Conservation (phyloP, 2,329 filamentous ascomycete genomes). For the Cercospora brassicicola region DNA sequence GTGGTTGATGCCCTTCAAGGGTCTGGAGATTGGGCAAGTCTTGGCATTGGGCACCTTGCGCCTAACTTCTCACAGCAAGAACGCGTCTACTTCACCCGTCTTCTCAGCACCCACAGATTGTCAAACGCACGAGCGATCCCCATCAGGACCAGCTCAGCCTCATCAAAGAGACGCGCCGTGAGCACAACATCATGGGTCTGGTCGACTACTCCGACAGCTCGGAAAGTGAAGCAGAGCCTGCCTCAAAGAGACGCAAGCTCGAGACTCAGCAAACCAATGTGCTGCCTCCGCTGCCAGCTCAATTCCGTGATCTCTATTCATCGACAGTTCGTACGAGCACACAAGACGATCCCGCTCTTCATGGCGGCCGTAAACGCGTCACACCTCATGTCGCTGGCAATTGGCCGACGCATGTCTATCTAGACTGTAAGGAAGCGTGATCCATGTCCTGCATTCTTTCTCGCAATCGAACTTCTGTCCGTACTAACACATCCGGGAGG, state of each 20-base stretch:
- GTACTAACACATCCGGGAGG: slow-evolving; percentile 44
- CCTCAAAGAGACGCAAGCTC: slow-evolving; percentile 29
- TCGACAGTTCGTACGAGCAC: slow-evolving; percentile 74
- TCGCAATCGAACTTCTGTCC: neutral
- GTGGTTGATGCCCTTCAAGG: neutral
- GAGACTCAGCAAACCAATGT: slow-evolving; percentile 4
- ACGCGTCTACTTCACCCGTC: neutral
- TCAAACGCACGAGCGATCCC: neutral
- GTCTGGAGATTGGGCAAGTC: neutral
- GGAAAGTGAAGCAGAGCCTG: slow-evolving; percentile 38
- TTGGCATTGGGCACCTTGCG: neutral
- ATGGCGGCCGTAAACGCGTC: slow-evolving; percentile 78
- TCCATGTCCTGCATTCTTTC: slow-evolving; percentile 4
- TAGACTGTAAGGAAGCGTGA: slow-evolving; percentile 71
- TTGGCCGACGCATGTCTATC: slow-evolving; percentile 90
- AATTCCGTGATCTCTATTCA: slow-evolving; percentile 88
- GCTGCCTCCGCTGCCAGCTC: slow-evolving; percentile 64
- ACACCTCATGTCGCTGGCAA: slow-evolving; percentile 83
- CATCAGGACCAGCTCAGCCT: neutral
- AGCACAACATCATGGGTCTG: slow-evolving; percentile 54
- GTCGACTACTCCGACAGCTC: slow-evolving; percentile 64
- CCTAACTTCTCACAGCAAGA: neutral
- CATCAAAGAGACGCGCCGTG: neutral
- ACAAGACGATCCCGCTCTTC: slow-evolving; percentile 77
- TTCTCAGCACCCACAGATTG: neutral